These are phyloP conservation scores for Suhomyces kilbournensis DNA, from an alignment of 805 yeast species.

Conservation along the genomic window DNA sequence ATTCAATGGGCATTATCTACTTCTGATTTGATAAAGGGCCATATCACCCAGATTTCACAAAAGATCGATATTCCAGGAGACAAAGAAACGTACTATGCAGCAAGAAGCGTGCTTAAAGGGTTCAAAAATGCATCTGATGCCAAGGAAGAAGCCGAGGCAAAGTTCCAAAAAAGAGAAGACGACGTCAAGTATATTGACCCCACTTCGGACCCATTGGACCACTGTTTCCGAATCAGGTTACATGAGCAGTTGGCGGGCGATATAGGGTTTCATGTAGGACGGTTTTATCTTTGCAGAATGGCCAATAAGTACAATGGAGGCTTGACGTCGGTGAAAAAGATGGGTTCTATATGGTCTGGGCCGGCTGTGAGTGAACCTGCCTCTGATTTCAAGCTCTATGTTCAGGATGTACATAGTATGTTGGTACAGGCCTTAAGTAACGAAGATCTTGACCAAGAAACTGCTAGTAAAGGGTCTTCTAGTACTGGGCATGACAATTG, in stretches of 20 bases:
- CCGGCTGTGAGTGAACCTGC: constrained; percentile 12
- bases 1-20: constrained; percentile 35
- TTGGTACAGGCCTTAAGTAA: constrained; percentile 23
- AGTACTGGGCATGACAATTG: constrained; percentile 12
- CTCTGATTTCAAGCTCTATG: constrained; percentile 38
- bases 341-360: constrained; percentile 24
- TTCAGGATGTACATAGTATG: constrained; percentile 38
- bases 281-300: constrained; percentile 39
- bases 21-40: constrained; percentile 28
- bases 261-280: constrained; percentile 37
- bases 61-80: constrained; percentile 39
- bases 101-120: constrained; percentile 36
- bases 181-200: constrained; percentile 35
- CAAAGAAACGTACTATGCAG: constrained; percentile 34
- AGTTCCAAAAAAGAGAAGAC: constrained; percentile 26
- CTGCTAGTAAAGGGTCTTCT: not conserved
- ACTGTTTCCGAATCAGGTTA: constrained; percentile 31
- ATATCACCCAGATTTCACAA: constrained; percentile 21
- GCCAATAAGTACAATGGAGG: constrained; percentile 35
- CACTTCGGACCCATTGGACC: constrained; percentile 33
- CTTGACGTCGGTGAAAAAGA: constrained; percentile 30
- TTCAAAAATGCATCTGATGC: constrained; percentile 28
- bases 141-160: constrained; percentile 30
- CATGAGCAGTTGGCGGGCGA: constrained; percentile 39
- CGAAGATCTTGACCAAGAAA: constrained; percentile 27